Percentiles rank a stretch among this genome's conserved stretches.
Conservation (phyloP, 116 monocot species). For the Zostera marina region DNA sequence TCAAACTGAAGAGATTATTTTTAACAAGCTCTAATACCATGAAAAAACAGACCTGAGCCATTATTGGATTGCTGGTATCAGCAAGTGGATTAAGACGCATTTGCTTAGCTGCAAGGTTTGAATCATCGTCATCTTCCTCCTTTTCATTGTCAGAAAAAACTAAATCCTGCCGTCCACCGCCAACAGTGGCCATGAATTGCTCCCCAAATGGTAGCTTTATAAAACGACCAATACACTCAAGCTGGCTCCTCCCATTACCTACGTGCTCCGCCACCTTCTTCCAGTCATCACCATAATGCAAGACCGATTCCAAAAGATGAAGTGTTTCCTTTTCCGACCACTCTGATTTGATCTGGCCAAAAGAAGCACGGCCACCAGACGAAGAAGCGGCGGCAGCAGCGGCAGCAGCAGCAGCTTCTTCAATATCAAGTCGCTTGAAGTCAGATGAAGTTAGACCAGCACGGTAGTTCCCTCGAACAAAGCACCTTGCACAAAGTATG, state of each 20-base stretch:
- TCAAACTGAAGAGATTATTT: too few species aligned
- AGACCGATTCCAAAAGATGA: constrained; percentile 79
- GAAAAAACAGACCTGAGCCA: constrained; percentile 60
- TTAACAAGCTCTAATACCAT: too few species aligned
- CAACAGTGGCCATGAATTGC: constrained; percentile 50
- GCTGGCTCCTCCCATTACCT: constrained; percentile 61
- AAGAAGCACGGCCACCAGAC: neutral
- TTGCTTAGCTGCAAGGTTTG: constrained; percentile 17
- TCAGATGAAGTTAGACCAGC: constrained; percentile 68
- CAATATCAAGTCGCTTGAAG: constrained; percentile 77
- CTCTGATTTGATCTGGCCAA: constrained; percentile 40
- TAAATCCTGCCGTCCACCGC: constrained; percentile 12
- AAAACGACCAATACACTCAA: constrained; percentile 77
- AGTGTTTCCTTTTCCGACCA: constrained; percentile 97
- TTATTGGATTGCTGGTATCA: constrained; percentile 93
- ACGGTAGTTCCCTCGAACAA: constrained; percentile 62
- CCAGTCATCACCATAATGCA: constrained; percentile 89
- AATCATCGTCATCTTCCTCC: constrained; percentile 11
- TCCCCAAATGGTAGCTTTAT: constrained; percentile 80
- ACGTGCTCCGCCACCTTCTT: constrained; percentile 88
- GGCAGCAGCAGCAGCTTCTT: constrained; percentile 3
- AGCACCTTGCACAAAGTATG: constrained; percentile 75
- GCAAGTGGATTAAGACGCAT: constrained; percentile 52
- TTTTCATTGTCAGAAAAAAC: constrained; percentile 3
- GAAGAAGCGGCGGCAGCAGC: too few species aligned